Base-by-base conservation (phyloP, 768 basidiomycete species). In the Termitomyces sp. region DNA sequence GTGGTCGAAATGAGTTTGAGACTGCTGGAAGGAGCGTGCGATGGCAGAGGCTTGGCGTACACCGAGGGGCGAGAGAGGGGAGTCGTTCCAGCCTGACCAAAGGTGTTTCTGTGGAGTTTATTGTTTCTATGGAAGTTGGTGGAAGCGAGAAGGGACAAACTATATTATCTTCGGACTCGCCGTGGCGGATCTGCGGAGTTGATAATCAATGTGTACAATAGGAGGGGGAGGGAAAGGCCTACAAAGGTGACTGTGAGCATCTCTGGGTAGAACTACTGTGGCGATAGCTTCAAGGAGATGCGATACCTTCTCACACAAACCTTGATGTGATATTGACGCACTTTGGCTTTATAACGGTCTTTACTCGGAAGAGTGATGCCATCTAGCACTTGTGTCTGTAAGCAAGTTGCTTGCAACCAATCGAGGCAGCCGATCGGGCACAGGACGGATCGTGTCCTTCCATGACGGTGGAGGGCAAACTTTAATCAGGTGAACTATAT, bases 71-170 rank as follows among this genome's bases (percentile, higher is more conserved):
- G 87, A 85, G 10, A 92, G 75, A 0, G 88, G 87, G 1, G 88
- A 78, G 71, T 92, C 88, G 60, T 80, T 83, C 82, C 88, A 89
- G 4, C 90, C 90, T 24, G 88, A 85, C 88, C 89, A 90, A 10
- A 88, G 69, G 0, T 64, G 49, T 65, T 66, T 73, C 76, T 78
- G 51, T 44, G 56, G 18, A 7, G 3, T 18, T 30, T 20, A 24
- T 30, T 6, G 4, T 20, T 30, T 6, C n/a, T 9, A 30, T 44
- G 18, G 32, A 14, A 22, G 16, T 33, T 1, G 4, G 3, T 6
- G 14, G 26, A 16, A 20, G 38, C 14, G n/a, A 18, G 24, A 36
- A 36, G 2, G n/a, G 28, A n/a, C 56, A 6, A 28, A 53, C 57
- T 2, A 20, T 30, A 30, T 58, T 58, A 12, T 58, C 57, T 53